Evolutionary conservation across 1,284 basidiomycete genomes (phyloP).

Genomic region (Malassezia dermatis): DNA sequence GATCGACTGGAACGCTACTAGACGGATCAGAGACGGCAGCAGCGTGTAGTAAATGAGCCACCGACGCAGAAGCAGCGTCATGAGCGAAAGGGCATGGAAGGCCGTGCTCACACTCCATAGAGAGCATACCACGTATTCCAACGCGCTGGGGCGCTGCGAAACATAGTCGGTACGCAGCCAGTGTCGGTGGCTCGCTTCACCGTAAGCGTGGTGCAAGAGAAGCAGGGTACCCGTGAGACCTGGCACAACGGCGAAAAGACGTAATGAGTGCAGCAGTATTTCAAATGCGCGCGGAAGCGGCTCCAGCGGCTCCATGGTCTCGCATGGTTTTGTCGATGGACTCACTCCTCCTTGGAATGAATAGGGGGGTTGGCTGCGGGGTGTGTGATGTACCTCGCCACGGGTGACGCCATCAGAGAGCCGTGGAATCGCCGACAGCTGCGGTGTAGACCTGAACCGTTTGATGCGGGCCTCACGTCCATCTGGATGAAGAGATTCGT

Average conservation of each 20-base stretch:
- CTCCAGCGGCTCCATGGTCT: conserved; percentile 14
- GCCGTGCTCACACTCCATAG: conserved; percentile 58
- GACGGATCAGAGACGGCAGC: conserved; percentile 66
- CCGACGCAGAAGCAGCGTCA: conserved; percentile 65
- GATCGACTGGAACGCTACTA: conserved; percentile 70
- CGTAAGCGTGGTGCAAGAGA: conserved; percentile 28
- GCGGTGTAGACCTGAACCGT: not conserved
- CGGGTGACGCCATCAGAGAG: not conserved
- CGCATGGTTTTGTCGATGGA: not conserved
- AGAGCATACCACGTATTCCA: conserved; percentile 22
- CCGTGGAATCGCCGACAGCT: not conserved
- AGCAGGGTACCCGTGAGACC: conserved; percentile 40
- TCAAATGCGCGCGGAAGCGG: conserved; percentile 26
- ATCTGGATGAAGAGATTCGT: not conserved
- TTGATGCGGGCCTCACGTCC: not conserved
- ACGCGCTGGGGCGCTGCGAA: conserved; percentile 11
- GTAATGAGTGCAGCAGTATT: conserved; percentile 34
- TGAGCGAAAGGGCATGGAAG: conserved; percentile 66
- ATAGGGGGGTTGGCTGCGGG: not conserved
- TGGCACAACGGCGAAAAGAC: conserved; percentile 41
- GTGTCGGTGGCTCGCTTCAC: conserved; percentile 9
- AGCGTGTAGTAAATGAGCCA: conserved; percentile 74
- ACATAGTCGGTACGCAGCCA: conserved; percentile 21
- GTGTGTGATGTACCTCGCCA: not conserved
- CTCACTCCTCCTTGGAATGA: not conserved